Evolutionary conservation across 2,329 filamentous ascomycete genomes (phyloP).

Genomic region (Aschersonia sp.): DNA sequence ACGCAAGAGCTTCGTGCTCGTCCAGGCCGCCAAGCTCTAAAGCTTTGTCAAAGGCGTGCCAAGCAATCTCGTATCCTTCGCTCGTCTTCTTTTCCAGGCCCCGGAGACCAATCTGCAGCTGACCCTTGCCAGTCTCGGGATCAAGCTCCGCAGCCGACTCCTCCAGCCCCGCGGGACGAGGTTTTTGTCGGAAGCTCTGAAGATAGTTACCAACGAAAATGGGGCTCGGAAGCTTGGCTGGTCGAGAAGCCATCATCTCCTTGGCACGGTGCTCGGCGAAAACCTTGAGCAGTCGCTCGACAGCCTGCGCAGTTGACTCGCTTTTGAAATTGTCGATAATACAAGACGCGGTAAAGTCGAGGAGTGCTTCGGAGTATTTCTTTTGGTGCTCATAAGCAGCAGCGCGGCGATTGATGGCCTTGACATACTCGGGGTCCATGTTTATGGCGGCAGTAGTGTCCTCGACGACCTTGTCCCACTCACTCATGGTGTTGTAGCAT

Average conservation of each 20-base stretch:
- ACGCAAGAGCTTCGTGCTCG: conserved; percentile 76
- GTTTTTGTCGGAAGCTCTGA: conserved; percentile 85
- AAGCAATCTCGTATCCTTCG: conserved; percentile 83
- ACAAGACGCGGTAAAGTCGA: conserved; percentile 97
- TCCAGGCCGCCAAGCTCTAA: conserved; percentile 68
- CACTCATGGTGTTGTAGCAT: conserved; percentile 83
- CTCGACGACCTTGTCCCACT: conserved; percentile 94
- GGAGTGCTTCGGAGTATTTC: conserved; percentile 82
- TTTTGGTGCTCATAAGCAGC: conserved; percentile 92
- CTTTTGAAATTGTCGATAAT: conserved; percentile 98
- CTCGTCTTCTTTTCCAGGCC: conserved; percentile 76
- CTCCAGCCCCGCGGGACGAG: conserved; percentile 67
- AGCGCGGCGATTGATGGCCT: conserved; percentile 90
- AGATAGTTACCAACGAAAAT: conserved; percentile 98
- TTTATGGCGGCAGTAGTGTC: conserved; percentile 91
- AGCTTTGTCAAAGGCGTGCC: conserved; percentile 74
- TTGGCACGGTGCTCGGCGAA: conserved; percentile 91
- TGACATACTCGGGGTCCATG: conserved; percentile 92
- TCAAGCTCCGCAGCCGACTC: conserved; percentile 58
- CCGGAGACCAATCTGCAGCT: conserved; percentile 70
- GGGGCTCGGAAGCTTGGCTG: conserved; percentile 79
- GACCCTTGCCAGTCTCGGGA: conserved; percentile 67
- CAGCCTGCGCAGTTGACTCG: conserved; percentile 72
- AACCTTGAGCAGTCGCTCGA: conserved; percentile 90
- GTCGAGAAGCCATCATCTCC: conserved; percentile 73